Evolutionary conservation across 2,329 filamentous ascomycete species (phyloP).

Genomic region (Epichloe amarillans): DNA sequence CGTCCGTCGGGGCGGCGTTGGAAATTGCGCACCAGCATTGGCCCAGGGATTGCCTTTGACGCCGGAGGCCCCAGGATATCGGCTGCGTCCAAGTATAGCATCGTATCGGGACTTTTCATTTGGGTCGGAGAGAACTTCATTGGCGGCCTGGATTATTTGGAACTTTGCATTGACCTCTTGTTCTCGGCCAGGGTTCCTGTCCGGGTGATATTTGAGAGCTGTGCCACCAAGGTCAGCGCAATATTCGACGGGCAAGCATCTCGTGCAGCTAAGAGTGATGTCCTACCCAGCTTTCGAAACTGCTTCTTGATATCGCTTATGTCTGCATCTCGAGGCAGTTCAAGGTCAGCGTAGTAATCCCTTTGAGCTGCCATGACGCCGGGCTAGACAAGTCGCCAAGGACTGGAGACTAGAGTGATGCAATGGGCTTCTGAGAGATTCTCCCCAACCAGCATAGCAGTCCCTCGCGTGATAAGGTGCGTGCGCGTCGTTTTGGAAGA

Average conservation of each 20-base stretch:
- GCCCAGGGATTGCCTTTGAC: constrained; percentile 45
- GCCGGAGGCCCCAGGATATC: constrained; percentile 37
- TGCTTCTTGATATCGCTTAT: constrained; percentile 71
- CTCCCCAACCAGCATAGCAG: constrained; percentile 9
- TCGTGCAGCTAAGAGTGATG: background rate
- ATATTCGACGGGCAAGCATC: background rate
- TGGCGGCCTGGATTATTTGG: constrained; percentile 72
- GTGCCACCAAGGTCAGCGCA: constrained; percentile 12
- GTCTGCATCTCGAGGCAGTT: constrained; percentile 53
- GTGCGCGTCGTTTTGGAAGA: background rate
- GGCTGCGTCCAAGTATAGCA: constrained; percentile 25
- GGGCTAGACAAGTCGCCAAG: background rate
- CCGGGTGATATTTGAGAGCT: constrained; percentile 80
- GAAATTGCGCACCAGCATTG: constrained; percentile 34
- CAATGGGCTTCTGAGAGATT: background rate
- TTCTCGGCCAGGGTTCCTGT: constrained; percentile 76
- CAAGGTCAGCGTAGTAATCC: constrained; percentile 80
- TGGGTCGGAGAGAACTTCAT: constrained; percentile 54
- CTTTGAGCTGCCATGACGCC: constrained; percentile 31
- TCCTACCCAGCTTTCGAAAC: constrained; percentile 66
- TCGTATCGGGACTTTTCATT: constrained; percentile 40
- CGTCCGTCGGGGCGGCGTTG: constrained; percentile 33
- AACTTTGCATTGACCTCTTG: constrained; percentile 70
- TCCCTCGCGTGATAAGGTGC: background rate
- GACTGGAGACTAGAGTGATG: background rate